Evolutionary conservation across 176 grass and related monocot genomes (phyloP), one percentile per base, ranked within the genome.

Genomic region (Tillandsia fasciculata): DNA sequence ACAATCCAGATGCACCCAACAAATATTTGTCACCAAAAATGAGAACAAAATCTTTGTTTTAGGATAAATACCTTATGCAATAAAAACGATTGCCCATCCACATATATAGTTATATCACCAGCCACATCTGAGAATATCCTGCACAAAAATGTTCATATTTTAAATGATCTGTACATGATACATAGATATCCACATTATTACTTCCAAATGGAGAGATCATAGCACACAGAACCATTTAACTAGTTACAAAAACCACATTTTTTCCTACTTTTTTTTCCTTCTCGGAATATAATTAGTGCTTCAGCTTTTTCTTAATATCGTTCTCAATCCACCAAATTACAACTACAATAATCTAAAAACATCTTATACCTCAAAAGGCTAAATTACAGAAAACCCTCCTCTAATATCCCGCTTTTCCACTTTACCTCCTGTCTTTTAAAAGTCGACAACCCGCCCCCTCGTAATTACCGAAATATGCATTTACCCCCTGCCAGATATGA

Each of bases 61-160:
- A 70, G 10, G 57, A 27, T 53, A 78, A 53, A 64, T 70, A 96
- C 93, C 93, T 97, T 97, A 65, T 97, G 93, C 47, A 97, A 76
- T 26, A 97, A 76, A 26, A 97, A 92, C 52, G 93, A 89, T 52
- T 97, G 93, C 0, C 78, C 88, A 57, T 87, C 86, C 11, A 97
- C 83, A 12, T 74, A 83, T 24, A 97, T 74, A 0, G 84, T 97
- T 12, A 97, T 74, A 79, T 97, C 93, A 11, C 90, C 93, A 28
- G 81, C 83, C 14, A 97, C 89, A 75, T 97, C 93, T 12, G 93
- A 97, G 78, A 97, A 97, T 83, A 97, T 97, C 85, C 93, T 97
- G 83, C 82, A 79, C 69, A 11, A 52, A 20, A n/a, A 68, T 65
- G 20, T 54, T 53, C 7, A 64, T 51, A 20, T 76, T 82, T 61